These are phyloP conservation scores for Fusarium continuum DNA, from an alignment of 2,329 filamentous ascomycete genomes.

Conservation along the genomic window DNA sequence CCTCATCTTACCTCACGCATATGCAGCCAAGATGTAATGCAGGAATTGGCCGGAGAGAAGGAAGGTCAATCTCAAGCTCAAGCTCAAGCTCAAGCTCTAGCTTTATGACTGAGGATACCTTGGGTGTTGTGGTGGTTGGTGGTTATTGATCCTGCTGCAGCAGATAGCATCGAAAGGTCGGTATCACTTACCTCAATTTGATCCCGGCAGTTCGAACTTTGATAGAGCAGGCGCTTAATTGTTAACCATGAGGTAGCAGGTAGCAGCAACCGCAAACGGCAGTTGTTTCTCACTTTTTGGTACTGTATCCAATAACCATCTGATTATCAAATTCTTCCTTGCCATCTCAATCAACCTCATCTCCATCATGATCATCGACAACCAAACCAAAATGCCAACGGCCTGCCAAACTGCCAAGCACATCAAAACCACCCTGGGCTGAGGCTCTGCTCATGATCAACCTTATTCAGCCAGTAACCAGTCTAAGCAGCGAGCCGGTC, in stretches of 20 bases:
- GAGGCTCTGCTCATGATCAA: slow-evolving; percentile 21
- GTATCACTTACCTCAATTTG: slow-evolving; percentile 7
- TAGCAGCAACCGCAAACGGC: slow-evolving; percentile 1
- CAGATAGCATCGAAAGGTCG: neutral
- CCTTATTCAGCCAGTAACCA: slow-evolving; percentile 9
- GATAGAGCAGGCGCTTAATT: slow-evolving; percentile 21
- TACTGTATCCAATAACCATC: slow-evolving; percentile 12
- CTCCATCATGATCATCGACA: neutral
- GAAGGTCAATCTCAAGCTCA: slow-evolving; percentile 9
- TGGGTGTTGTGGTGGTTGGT: no score
- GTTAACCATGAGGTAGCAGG: slow-evolving; percentile 6
- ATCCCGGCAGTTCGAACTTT: slow-evolving; percentile 6
- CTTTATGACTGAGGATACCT: neutral
- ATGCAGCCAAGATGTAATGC: slow-evolving; percentile 12
- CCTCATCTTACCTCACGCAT: neutral
- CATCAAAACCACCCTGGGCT: slow-evolving; percentile 4
- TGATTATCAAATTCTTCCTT: neutral
- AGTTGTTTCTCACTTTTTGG: slow-evolving; percentile 1
- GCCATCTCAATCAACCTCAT: neutral
- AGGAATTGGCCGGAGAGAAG: neutral
- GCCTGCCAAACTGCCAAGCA: neutral
- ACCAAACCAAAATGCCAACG: neutral
- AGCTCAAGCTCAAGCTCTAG: neutral
- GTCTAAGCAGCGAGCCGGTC: neutral
- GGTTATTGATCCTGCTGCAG: neutral